phyloP scores from a whole-genome alignment of 495 filamentous ascomycete species.

The Daldinia decipiens region DNA sequence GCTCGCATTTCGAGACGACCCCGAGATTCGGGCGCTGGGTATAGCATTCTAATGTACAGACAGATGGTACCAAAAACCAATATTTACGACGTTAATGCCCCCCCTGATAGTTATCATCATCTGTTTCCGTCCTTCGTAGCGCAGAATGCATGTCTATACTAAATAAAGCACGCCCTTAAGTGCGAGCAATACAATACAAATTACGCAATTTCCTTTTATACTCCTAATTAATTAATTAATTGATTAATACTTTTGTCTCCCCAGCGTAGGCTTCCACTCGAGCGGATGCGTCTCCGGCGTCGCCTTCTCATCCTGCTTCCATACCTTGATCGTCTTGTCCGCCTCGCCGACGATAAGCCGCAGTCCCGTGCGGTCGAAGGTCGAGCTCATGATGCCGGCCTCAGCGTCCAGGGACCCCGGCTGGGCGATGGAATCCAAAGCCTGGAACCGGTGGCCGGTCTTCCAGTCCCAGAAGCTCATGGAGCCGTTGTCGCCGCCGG shows the following conservation, averaged over 20 bases:
- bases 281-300: constrained; percentile 92
- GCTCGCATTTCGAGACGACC: constrained; percentile 86
- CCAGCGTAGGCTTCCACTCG: constrained; percentile 89
- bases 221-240: neutral
- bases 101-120: constrained; percentile 1
- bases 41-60: constrained; percentile 51
- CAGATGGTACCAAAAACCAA: constrained; percentile 6
- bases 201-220: neutral
- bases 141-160: neutral
- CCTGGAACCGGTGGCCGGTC: constrained; percentile 89
- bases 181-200: neutral
- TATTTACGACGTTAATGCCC: constrained; percentile 11
- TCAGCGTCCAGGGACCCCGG: constrained; percentile 95
- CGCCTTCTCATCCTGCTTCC: constrained; percentile 89
- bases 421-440: constrained; percentile 87
- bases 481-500: constrained; percentile 93
- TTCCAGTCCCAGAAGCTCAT: constrained; percentile 99
- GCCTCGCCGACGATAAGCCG: constrained; percentile 93
- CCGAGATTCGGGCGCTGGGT: constrained; percentile 79
- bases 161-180: neutral
- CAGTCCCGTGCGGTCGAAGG: constrained; percentile 87
- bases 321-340: constrained; percentile 98
- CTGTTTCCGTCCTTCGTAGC: neutral
- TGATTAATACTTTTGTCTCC: constrained; percentile 55
- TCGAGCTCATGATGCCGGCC: constrained; percentile 90